These are phyloP conservation scores for Lentinula sp. DNA, from an alignment of 768 basidiomycete genomes.

Conservation along the genomic window DNA sequence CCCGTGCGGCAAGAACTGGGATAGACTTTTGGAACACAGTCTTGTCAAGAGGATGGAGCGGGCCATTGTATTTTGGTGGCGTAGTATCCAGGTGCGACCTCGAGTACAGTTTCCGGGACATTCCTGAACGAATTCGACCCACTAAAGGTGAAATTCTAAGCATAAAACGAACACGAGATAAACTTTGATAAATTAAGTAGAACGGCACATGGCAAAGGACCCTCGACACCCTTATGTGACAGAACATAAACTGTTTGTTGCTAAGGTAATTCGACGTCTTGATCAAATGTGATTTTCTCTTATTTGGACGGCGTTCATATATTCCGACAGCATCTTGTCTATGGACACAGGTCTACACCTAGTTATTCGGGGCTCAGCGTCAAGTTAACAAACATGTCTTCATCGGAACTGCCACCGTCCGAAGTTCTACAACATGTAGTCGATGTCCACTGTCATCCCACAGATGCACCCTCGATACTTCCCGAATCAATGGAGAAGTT, in stretches of 20 bases:
- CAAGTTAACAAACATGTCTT: not conserved
- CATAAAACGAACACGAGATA: not conserved
- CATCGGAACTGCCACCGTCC: slow-evolving; percentile 13
- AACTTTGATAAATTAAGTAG: too few relatives aligned
- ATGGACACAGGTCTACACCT: too few relatives aligned
- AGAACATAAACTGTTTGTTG: not conserved
- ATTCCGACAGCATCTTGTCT: not conserved
- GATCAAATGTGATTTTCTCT: not conserved
- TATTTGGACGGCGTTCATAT: not conserved
- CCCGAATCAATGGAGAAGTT: slow-evolving; percentile 47
- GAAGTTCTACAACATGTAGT: slow-evolving; percentile 60
- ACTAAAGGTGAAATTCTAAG: not conserved
- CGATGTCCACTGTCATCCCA: slow-evolving; percentile 93
- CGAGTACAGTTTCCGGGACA: slow-evolving; percentile 1
- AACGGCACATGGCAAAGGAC: slow-evolving; percentile 2
- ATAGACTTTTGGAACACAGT: slow-evolving; percentile 59
- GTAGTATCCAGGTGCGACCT: slow-evolving; percentile 14
- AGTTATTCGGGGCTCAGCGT: too few relatives aligned
- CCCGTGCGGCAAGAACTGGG: slow-evolving; percentile 61
- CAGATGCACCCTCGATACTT: slow-evolving; percentile 53
- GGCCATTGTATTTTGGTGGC: slow-evolving; percentile 46
- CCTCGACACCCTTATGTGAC: not conserved
- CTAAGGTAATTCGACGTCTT: not conserved
- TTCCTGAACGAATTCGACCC: not conserved
- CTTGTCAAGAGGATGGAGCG: slow-evolving; percentile 52